Evolutionary conservation across 345 rosid species (phyloP), one percentile per base, ranked within the genome.

Genomic region (Capsella bursapastoris): DNA sequence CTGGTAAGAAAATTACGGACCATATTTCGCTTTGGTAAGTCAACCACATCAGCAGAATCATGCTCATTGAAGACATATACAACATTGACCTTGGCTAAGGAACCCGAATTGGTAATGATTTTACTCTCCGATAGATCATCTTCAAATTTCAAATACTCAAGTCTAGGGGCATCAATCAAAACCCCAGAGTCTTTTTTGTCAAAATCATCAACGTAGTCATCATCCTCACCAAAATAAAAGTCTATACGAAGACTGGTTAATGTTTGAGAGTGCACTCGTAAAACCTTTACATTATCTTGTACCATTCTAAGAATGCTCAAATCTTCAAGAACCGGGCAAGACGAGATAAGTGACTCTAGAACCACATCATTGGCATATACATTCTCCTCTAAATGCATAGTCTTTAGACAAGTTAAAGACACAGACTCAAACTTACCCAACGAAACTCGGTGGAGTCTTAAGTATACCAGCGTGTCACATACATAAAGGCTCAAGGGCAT

Each of bases 381-480:
- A 14, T 73, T 73, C 18, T 64, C 62, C 44, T 73, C 77, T 31
- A 73, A 73, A 2, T 9, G 32, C 71, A 73, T 53, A 47, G 64
- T 73, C 57, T 55, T 73, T 35, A 73, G 57, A 45, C 70, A 5
- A 14, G 64, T 64, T 1, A 64, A 44, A 22, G 64, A 64, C 7
- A 64, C 49, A 10, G 29, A 32, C 71, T 73, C 37, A 22, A 55
- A 43, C 14, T 64, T 15, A 43, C 49, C 64, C 7, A 73, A 55
- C 0, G 1, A 53, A 45, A 73, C 64, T 0, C 50, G 28, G 22
- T 64, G 70, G 47, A 73, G 64, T 64, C 64, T 44, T 16, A 73
- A 50, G 13, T 55, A 13, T 0, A 43, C 57, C 16, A 64, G 56
- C 14, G 70, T 53, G 12, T 52, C 55, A 25, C 77, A 72, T 0